These are phyloP conservation scores for Diaporthe vexans DNA, from an alignment of 2,329 filamentous ascomycete species.

Conservation along the genomic window DNA sequence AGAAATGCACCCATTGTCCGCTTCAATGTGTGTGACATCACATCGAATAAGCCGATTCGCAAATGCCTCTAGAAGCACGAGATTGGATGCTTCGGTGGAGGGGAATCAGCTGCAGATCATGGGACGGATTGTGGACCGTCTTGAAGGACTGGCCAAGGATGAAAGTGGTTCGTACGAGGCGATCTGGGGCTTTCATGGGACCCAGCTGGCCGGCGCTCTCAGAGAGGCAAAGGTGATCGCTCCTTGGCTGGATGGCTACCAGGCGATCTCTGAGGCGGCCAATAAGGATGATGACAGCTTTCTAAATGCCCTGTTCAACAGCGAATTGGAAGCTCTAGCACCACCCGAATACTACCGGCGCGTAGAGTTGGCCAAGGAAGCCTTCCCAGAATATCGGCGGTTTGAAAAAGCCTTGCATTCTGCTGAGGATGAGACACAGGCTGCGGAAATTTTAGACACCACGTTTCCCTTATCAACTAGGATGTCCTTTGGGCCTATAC, in stretches of 20 bases:
- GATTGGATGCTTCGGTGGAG: not conserved
- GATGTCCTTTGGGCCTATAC: too few relatives aligned
- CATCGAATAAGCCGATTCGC: too few relatives aligned
- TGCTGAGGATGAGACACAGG: not conserved
- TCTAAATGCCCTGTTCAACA: not conserved
- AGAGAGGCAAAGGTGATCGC: not conserved
- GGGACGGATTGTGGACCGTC: not conserved
- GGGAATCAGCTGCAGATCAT: not conserved
- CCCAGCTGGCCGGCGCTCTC: too few relatives aligned
- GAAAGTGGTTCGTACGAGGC: not conserved
- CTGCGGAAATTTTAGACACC: not conserved
- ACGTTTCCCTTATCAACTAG: too few relatives aligned
- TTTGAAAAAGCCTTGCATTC: not conserved
- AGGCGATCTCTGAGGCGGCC: not conserved
- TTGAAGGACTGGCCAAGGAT: not conserved
- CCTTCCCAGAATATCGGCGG: not conserved
- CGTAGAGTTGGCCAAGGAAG: not conserved
- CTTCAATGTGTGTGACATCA: too few relatives aligned
- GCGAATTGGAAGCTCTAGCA: too few relatives aligned
- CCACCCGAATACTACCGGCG: too few relatives aligned
- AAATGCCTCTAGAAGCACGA: too few relatives aligned
- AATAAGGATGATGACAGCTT: not conserved
- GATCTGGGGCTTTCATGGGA: not conserved
- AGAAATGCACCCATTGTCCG: not conserved
- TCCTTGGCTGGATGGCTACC: not conserved